Base-by-base conservation (phyloP, 352 stramenopile species). In the Globisporangium ultimum region DNA sequence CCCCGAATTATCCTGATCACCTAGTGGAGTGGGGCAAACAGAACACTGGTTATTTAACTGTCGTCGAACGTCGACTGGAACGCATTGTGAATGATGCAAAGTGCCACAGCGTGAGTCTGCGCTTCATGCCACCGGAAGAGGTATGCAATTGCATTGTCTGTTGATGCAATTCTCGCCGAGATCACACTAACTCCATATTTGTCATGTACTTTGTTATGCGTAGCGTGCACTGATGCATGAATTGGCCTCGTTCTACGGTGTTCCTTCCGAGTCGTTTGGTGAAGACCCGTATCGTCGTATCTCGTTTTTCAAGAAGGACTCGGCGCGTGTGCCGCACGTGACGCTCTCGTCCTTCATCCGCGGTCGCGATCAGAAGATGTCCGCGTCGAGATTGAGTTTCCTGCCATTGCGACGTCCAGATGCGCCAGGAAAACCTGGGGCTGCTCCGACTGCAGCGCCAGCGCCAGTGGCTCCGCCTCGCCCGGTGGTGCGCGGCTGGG, bases 231-330 rank as follows among this genome's bases (percentile, higher is more conserved):
- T 88, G 38, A 91, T 93, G 76, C 84, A 93, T 53, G 69, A 89
- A 47, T 70, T 93, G 17, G 81, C 84, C 15, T 67, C 61, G 2
- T 76, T 83, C 34, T 93, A 93, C 43, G 62, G 65, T 3, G 76
- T 93, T 11, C 66, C 75, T 3, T 93, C 81, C 13, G 74, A 91
- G 70, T 91, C 84, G 15, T 88, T 89, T 65, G 84, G 80, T 15
- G 75, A 89, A 70, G 81, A 93, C 32, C 70, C 76, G 8, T 69
- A 65, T 55, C 84, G 84, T 22, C 76, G 80, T 66, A 76, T 91
- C 40, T 90, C 80, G 15, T 89, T 89, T 46, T 93, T 87, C 60
- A 93, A 93, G 67, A 68, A 70, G 14, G 76, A 86, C 12, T 56
- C 61, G 6, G 74, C 78, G n/a, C 56, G 46, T 24, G 70, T 93